Evolutionary conservation across 2,329 filamentous ascomycete genomes (phyloP), one percentile per base, ranked within the genome.

Genomic region (Blastomyces silverae): DNA sequence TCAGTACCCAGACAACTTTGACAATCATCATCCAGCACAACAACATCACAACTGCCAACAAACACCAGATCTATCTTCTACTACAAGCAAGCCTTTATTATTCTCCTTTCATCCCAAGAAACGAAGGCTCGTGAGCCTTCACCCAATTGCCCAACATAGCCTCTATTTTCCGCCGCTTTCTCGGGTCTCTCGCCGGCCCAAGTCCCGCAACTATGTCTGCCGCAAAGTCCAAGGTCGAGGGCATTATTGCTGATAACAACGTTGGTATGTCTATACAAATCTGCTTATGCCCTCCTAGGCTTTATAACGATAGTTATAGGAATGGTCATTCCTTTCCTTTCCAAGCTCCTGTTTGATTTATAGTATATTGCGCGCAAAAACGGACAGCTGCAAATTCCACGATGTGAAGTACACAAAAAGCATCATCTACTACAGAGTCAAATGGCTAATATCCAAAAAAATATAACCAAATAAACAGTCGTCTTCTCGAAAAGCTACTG

Each of bases 401-500:
- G n/a, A 20, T 28, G 15, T 0, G 22, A 42, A 39, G 13, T 11
- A 7, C 10, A 15, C 37, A 34, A 44, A 44, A 58, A 28, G 22
- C 8, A 5, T n/a, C n/a, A 13, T 57, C n/a, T 57, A 17, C 28
- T 55, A 11, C 17, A 39, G 34, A 31, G 31, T 20, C n/a, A 22
- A 39, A 57, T 57, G 10, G 55, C 55, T 57, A 57, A 57, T 20
- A 37, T n/a, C 20, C n/a, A n/a, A 11, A 37, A 17, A n/a, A 39
- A 11, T 34, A 1, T n/a, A 37, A 37, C 8, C 34, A 39, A 39
- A 39, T 39, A 28, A 44, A 39, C 61, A 90, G 90, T 94, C 73
- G 90, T 99, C 76, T 99, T 99, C 85, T 92, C 89, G 80, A 99
- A 99, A 83, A 91, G 89, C 20, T 96, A 91, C 82, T 99, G 94